phyloP scores from a whole-genome alignment of 768 basidiomycete species.

The Trametes sanguinea region DNA sequence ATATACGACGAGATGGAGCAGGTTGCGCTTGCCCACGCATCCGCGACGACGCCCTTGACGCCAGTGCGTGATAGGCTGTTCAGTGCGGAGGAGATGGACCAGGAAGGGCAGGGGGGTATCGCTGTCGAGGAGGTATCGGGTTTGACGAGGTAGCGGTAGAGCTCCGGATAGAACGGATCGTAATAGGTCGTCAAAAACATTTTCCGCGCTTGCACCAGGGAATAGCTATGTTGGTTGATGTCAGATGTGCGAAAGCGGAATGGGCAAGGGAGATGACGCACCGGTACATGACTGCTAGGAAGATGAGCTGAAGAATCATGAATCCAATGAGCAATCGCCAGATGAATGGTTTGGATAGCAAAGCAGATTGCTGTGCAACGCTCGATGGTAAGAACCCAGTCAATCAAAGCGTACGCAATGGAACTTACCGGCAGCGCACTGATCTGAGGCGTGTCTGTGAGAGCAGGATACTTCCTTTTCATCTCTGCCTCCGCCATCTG shows the following conservation, averaged over 20 bases:
- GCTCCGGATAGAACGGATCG: constrained; percentile 75
- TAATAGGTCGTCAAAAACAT: constrained; percentile 76
- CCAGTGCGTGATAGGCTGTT: constrained; percentile 44
- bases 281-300: constrained; percentile 61
- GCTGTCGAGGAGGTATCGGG: constrained; percentile 43
- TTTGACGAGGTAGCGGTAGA: constrained; percentile 51
- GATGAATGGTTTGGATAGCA: constrained; percentile 25
- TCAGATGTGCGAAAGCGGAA: background rate
- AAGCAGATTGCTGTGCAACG: background rate
- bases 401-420: background rate
- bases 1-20: constrained; percentile 38
- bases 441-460: constrained; percentile 39
- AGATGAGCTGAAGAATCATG: constrained; percentile 45
- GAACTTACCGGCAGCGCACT: constrained; percentile 42
- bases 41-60: constrained; percentile 39
- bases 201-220: constrained; percentile 48
- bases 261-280: constrained; percentile 33
- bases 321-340: constrained; percentile 37
- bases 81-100: constrained; percentile 40
- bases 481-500: constrained; percentile 39
- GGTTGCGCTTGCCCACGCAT: constrained; percentile 42
- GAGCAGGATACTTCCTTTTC: constrained; percentile 35
- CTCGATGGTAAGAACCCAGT: background rate
- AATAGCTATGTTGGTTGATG: constrained; percentile 40
- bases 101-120: constrained; percentile 37